phyloP scores from a whole-genome alignment of 306 rosid genomes.

The Dryas alaskensis region DNA sequence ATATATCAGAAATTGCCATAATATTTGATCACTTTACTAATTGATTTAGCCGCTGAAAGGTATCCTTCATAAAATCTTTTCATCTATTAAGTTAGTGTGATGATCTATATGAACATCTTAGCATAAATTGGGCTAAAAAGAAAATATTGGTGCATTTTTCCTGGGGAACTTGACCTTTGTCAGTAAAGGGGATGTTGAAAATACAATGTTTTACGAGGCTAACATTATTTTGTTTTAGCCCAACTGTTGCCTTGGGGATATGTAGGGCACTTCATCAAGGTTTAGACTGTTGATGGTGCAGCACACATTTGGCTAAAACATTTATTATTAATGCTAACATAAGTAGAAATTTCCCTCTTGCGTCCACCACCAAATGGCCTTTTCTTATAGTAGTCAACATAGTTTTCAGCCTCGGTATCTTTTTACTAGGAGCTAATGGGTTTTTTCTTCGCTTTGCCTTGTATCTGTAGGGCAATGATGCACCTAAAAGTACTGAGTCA shows the following conservation, averaged over 20 bases:
- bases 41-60: background rate
- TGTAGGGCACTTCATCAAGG: background rate
- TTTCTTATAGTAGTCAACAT: background rate
- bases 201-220: background rate
- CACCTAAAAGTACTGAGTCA: conserved; percentile 60
- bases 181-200: background rate
- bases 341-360: background rate
- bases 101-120: background rate
- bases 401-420: conserved; percentile 20
- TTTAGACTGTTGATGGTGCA: background rate
- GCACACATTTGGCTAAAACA: background rate
- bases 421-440: conserved; percentile 16
- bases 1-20: background rate
- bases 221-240: background rate
- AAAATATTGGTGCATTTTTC: background rate
- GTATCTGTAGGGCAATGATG: conserved; percentile 50
- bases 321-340: background rate
- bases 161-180: background rate
- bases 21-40: conserved; percentile 25
- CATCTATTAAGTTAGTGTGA: background rate
- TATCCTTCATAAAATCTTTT: background rate
- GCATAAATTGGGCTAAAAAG: background rate
- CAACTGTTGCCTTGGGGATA: background rate
- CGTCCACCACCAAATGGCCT: background rate
- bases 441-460: conserved; percentile 21